These are phyloP conservation scores for Rhazya stricta DNA, from an alignment of 257 asterid genomes.

Conservation along the genomic window DNA sequence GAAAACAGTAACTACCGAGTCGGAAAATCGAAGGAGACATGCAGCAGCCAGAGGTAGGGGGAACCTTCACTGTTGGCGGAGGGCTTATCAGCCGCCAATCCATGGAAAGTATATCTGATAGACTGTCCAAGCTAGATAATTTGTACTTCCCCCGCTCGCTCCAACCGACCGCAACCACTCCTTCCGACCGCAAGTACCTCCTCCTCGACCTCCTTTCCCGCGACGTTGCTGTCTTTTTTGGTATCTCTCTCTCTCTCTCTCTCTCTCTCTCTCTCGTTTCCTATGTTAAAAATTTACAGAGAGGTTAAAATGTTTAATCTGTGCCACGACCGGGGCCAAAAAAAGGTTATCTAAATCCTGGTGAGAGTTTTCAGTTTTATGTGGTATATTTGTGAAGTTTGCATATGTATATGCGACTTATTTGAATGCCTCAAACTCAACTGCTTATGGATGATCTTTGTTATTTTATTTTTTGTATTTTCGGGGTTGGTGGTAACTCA, in stretches of 20 bases:
- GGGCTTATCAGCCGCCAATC: conserved; percentile 40
- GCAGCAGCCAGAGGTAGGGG: conserved; percentile 4
- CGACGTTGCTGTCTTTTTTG: conserved; percentile 81
- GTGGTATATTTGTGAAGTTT: neutral
- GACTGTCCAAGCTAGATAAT: conserved; percentile 67
- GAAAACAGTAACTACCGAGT: neutral
- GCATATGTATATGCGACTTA: neutral
- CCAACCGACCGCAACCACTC: conserved; percentile 55
- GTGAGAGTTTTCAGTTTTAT: neutral
- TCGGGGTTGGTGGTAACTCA: conserved; percentile 22
- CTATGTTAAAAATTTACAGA: neutral
- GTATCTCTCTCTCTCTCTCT: conserved; percentile 22
- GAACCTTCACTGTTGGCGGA: neutral
- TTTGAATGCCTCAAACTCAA: neutral
- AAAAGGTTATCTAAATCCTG: neutral
- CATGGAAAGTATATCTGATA: conserved; percentile 49
- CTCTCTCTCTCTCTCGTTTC: neutral
- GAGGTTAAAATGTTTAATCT: neutral
- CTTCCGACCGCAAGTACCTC: conserved; percentile 64
- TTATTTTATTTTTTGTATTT: neutral
- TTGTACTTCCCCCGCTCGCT: conserved; percentile 86
- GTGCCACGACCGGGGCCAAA: neutral
- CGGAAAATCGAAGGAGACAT: neutral
- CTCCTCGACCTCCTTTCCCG: conserved; percentile 72
- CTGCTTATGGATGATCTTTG: neutral